These are phyloP conservation scores for Linum tenue DNA, from an alignment of 345 rosid genomes.

Conservation along the genomic window DNA sequence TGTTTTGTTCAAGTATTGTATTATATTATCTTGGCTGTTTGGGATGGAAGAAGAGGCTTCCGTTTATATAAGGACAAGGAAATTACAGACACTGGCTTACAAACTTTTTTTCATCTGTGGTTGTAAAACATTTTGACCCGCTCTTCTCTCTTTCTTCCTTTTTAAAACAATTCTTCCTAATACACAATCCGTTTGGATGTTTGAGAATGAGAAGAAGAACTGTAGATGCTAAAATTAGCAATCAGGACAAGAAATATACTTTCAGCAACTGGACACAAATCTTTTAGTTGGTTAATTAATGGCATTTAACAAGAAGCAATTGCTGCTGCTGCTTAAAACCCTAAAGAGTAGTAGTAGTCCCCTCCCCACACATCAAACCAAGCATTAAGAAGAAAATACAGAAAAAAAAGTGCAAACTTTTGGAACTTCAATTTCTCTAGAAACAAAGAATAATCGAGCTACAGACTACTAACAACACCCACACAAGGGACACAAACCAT, in stretches of 20 bases:
- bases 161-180: not conserved
- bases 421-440: too few species aligned
- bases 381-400: too few species aligned
- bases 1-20: constrained; percentile 5
- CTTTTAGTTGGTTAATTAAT: too few species aligned
- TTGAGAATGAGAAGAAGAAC: not conserved
- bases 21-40: not conserved
- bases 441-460: too few species aligned
- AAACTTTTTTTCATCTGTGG: not conserved
- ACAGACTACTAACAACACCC: too few species aligned
- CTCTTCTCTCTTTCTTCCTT: not conserved
- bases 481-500: too few species aligned
- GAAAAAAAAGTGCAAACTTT: too few species aligned
- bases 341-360: too few species aligned
- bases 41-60: not conserved
- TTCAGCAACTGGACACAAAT: constrained; percentile 1
- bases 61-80: not conserved
- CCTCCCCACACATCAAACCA: too few species aligned
- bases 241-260: constrained; percentile 17
- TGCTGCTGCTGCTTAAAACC: too few species aligned
- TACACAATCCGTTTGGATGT: constrained; percentile 1
- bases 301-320: too few species aligned
- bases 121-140: not conserved
- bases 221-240: constrained; percentile 5
- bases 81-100: too few species aligned